Conservation (phyloP, 2,329 filamentous ascomycete species). For the Teratosphaeria gauchensis region DNA sequence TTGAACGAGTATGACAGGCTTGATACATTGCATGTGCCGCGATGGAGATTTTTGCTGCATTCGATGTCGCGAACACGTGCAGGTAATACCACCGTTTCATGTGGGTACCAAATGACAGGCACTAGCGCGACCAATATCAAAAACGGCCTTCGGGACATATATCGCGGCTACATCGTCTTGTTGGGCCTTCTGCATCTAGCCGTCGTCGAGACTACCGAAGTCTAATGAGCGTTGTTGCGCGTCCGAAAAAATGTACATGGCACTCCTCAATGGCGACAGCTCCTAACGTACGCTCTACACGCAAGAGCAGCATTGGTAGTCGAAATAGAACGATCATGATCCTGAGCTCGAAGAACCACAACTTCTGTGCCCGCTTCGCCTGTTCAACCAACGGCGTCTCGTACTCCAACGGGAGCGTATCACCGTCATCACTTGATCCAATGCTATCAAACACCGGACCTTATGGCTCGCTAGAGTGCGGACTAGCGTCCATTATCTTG, state of each 20-base stretch:
- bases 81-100: not conserved
- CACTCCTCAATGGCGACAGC: too few relatives aligned
- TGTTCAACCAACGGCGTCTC: not conserved
- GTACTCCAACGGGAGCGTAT: not conserved
- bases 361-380: not conserved
- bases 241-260: not conserved
- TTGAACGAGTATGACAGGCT: not conserved
- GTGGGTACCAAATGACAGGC: not conserved
- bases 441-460: not conserved
- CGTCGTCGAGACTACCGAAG: not conserved
- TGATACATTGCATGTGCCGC: not conserved
- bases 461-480: not conserved
- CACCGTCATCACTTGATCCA: not conserved
- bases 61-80: not conserved
- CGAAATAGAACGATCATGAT: not conserved
- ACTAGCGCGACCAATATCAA: not conserved
- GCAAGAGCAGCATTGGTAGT: not conserved
- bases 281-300: not conserved
- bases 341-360: not conserved
- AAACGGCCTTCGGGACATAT: not conserved
- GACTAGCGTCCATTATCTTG: not conserved
- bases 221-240: not conserved
- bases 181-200: not conserved
- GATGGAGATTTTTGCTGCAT: not conserved
- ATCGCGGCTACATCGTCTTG: not conserved